Base-by-base conservation (phyloP, 306 rosid species). In the Cucumis hystrix region DNA sequence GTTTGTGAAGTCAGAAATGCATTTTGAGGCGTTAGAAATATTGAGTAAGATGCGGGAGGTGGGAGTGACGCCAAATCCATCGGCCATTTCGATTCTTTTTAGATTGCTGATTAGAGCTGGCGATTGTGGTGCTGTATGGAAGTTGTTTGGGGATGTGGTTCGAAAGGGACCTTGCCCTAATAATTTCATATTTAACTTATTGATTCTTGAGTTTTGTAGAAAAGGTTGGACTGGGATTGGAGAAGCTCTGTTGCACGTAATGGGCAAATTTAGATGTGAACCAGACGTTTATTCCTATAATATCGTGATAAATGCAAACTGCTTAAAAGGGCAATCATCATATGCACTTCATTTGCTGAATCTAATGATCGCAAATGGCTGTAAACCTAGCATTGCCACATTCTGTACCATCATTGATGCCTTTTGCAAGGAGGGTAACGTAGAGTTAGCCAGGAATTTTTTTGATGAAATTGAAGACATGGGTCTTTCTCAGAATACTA, bases 91-190 rank as follows among this genome's bases (percentile, higher is more conserved):
- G 4, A 67, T 77, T 79, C 85, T 90, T 75, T 28, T 88, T 21
- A 84, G 70, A 78, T 45, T 88, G 81, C 85, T 92, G 66, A 87
- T 92, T 82, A 86, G 83, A 78, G 62, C 83, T 81, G 96, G 93
- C 77, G 93, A 90, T 78, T 88, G 85, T 84, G 86, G 88, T 83
- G 87, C 87, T 77, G 87, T 92, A 66, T 90, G 96, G 96, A 90
- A 84, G 87, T 75, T 90, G 70, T 85, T 88, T 23, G 81, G 83
- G 72, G 90, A 86, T 77, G 81, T 88, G 85, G 59, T 87, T 35
- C 23, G 56, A 6, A 77, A 33, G 47, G 96, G 93, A 74, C 97
- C 97, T 45, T 40, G 20, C 8, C 97, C 90, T 10, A 54, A 73
- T 59, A 83, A 54, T 76, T 52, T 59, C 56, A 83, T 81, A 3